A percentile compares a stretch with the other conserved stretches of the same genome.
Conservation (phyloP, 805 yeast species). For the Lipomyces oligophaga region DNA sequence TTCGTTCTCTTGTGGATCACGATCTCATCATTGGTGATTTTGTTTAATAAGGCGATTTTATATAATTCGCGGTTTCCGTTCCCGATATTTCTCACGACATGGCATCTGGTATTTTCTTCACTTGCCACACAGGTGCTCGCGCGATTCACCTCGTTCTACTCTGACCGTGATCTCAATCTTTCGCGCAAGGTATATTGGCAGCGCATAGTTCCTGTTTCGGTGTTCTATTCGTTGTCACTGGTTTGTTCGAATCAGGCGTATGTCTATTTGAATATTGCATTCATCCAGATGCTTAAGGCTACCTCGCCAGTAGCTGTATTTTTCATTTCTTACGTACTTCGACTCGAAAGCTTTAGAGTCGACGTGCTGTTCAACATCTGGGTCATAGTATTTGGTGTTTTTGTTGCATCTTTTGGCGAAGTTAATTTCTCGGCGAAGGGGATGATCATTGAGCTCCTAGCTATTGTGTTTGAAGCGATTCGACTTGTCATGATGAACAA, state of each 20-base stretch:
- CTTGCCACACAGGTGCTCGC: constrained; percentile 30
- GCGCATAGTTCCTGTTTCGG: constrained; percentile 30
- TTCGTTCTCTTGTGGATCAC: constrained; percentile 31
- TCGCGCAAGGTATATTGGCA: constrained; percentile 20
- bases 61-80: constrained; percentile 19
- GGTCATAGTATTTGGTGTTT: constrained; percentile 31
- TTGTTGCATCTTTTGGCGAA: constrained; percentile 32
- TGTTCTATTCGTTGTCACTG: constrained; percentile 31
- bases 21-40: constrained; percentile 28
- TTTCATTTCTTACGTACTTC: constrained; percentile 27
- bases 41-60: constrained; percentile 28
- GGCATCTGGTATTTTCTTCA: constrained; percentile 31
- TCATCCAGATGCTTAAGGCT: constrained; percentile 33
- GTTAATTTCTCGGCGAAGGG: constrained; percentile 25
- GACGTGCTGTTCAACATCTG: constrained; percentile 29
- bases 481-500: constrained; percentile 31
- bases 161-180: constrained; percentile 21
- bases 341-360: constrained; percentile 26
- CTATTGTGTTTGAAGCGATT: constrained; percentile 30
- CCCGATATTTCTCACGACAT: constrained; percentile 31
- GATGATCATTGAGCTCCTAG: constrained; percentile 25
- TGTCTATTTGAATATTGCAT: constrained; percentile 32
- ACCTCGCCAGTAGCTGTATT: constrained; percentile 32
- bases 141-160: constrained; percentile 22
- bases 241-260: constrained; percentile 31